Evolutionary conservation across 352 stramenopile genomes (phyloP), one percentile per base, ranked within the genome.

Genomic region (Pythium periplocum): DNA sequence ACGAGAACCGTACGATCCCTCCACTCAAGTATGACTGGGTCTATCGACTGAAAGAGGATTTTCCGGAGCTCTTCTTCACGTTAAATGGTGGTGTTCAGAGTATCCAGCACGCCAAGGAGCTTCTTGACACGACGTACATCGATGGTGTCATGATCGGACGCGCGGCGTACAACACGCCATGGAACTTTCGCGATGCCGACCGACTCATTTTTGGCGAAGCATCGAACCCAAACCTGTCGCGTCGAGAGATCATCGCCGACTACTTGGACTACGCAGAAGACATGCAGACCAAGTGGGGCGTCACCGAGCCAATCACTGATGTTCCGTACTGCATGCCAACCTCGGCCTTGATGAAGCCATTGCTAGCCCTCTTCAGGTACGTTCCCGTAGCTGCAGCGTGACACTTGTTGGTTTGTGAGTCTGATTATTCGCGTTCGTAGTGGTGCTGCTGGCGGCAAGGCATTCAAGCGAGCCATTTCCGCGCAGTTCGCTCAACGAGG

Each of bases 1-100:
- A 97, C 55, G 92, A 99, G 50, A 99, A 99, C 78, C 86, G 97
- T 41, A 98, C 95, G 43, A 90, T 99, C 4, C 97, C 97, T 9
- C 93, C 94, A 36, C 79, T 99, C 32, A 93, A 90, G 53, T 99
- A 99, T 57, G 76, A 98, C 40, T 75, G 93, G 42, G 95, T 99
- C 2, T 90, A 93, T 54, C 72, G 88, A 9, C 75, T 99, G 9
- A 97, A 98, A 44, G 48, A 87, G 26, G 97, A 99, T 51, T 99
- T 98, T 61, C 96, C 96, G 26, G 65, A 98, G n/a, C 73, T 99
- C 37, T 75, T 71, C 2, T 98, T 99, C 70, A 97, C 91, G 9
- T 71, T 99, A n/a, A 99, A 99, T 75, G 97, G 97, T 35, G 96
- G 96, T 17, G 79, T 99, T 37, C 78, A 86, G 12, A 98, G 83